Conservation (phyloP, 108 stramenopile genomes). For the Skeletonema potamos region DNA sequence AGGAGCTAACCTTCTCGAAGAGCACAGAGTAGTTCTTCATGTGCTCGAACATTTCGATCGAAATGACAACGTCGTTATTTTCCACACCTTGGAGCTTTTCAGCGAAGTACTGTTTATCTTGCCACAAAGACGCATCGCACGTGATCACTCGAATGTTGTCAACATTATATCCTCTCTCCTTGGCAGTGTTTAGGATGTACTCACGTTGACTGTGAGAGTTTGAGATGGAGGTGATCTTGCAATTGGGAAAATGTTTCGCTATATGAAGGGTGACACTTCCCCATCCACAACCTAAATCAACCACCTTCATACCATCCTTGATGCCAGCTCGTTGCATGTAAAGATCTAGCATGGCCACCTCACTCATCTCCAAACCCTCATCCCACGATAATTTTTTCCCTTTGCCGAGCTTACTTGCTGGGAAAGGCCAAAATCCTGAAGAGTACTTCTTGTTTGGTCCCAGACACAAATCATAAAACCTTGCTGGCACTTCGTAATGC, state of each 20-base stretch:
- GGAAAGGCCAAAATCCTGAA: conserved; percentile 69
- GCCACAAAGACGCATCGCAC: conserved; percentile 64
- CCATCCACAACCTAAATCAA: conserved; percentile 92
- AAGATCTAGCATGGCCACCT: conserved; percentile 85
- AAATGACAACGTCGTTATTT: conserved; percentile 84
- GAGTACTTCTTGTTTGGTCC: conserved; percentile 95
- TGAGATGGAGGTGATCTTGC: conserved; percentile 78
- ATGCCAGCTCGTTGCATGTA: conserved; percentile 87
- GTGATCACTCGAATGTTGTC: conserved; percentile 88
- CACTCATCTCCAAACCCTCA: conserved; percentile 66
- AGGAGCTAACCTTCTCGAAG: conserved; percentile 74
- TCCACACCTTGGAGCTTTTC: conserved; percentile 62
- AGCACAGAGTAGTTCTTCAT: conserved; percentile 95
- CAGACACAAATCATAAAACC: conserved; percentile 86
- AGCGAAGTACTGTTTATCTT: conserved; percentile 43
- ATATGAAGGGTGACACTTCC: conserved; percentile 90
- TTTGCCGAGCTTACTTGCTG: conserved; percentile 47
- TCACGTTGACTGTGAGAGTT: conserved; percentile 87
- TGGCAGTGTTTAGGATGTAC: conserved; percentile 82
- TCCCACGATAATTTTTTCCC: conserved; percentile 16
- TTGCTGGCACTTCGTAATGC: conserved; percentile 97
- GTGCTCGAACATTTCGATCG: conserved; percentile 97
- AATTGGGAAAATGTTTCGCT: conserved; percentile 56
- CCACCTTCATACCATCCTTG: conserved; percentile 84
- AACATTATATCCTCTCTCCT: conserved; percentile 71